Conservation (phyloP, 805 yeast genomes). For the Sporopachydermia lactativora region DNA sequence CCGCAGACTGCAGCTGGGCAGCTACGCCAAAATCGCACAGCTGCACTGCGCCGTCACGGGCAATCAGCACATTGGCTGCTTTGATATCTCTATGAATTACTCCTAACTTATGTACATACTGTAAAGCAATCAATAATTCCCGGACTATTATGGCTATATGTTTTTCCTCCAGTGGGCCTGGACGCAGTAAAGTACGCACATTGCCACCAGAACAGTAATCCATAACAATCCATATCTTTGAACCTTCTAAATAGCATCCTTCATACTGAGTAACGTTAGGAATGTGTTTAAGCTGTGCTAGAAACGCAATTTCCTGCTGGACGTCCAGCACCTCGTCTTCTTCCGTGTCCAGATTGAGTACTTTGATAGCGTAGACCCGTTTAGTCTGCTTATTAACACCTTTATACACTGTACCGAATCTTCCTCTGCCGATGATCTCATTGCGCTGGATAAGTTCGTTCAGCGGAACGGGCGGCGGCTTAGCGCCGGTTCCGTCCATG, state of each 20-base stretch:
- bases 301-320: slow-evolving; percentile 80
- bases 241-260: slow-evolving; percentile 76
- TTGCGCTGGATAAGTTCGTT: slow-evolving; percentile 58
- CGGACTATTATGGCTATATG: slow-evolving; percentile 74
- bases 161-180: slow-evolving; percentile 80
- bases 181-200: slow-evolving; percentile 59
- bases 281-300: slow-evolving; percentile 65
- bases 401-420: slow-evolving; percentile 92
- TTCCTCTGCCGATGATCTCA: slow-evolving; percentile 91
- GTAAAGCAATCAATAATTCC: slow-evolving; percentile 66
- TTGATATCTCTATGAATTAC: slow-evolving; percentile 94
- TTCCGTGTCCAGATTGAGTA: slow-evolving; percentile 79
- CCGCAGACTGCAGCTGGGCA: slow-evolving; percentile 69
- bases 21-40: slow-evolving; percentile 98
- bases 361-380: slow-evolving; percentile 83
- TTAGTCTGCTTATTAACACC: slow-evolving; percentile 46
- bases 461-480: no score
- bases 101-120: slow-evolving; percentile 73
- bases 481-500: no score
- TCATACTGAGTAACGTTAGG: slow-evolving; percentile 91
- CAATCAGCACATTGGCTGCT: slow-evolving; percentile 86
- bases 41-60: slow-evolving; percentile 80
- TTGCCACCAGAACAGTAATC: slow-evolving; percentile 97
- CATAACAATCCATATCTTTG: slow-evolving; percentile 96
- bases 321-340: slow-evolving; percentile 93